A percentile compares a stretch with the other conserved stretches of the same genome.
These are phyloP conservation scores for Diplotaxis tenuifolia DNA, from an alignment of 345 rosid genomes.

Conservation along the genomic window DNA sequence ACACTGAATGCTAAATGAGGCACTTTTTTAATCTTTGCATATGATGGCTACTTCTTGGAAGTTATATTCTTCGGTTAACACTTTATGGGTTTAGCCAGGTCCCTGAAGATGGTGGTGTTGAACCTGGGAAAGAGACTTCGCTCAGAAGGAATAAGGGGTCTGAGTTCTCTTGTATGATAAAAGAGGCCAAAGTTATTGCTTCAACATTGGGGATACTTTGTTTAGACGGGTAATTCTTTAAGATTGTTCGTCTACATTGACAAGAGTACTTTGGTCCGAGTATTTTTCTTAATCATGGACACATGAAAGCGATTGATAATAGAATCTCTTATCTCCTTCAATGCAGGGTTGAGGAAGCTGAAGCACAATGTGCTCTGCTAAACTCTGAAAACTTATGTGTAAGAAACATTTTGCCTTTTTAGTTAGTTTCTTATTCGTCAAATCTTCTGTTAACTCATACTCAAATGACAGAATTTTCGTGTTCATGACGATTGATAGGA, in stretches of 20 bases:
- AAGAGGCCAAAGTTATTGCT: slow-evolving; percentile 79
- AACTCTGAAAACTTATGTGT: slow-evolving; percentile 85
- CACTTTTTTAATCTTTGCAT: not conserved
- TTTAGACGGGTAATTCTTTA: slow-evolving; percentile 71
- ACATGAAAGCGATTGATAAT: not conserved
- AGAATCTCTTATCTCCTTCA: slow-evolving; percentile 1
- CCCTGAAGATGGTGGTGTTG: slow-evolving; percentile 38
- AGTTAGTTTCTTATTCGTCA: slow-evolving; percentile 9
- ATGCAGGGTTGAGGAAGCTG: slow-evolving; percentile 88
- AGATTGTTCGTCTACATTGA: not conserved
- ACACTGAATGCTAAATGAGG: not conserved
- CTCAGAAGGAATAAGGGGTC: slow-evolving; percentile 88
- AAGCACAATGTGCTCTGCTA: slow-evolving; percentile 86
- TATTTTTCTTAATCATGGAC: not conserved
- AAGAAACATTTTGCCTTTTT: slow-evolving; percentile 36
- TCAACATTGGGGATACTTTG: slow-evolving; percentile 81
- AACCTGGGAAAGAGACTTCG: slow-evolving; percentile 48
- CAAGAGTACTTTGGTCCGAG: not conserved
- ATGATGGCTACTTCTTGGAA: not conserved
- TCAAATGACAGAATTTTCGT: not conserved
- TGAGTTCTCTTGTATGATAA: slow-evolving; percentile 81
- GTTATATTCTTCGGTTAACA: not conserved
- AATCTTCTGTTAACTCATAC: not conserved
- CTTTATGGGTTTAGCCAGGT: slow-evolving; percentile 44
- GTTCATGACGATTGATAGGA: slow-evolving; percentile 51